Conservation (phyloP, 2,329 filamentous ascomycete species). For the Alternaria panax region DNA sequence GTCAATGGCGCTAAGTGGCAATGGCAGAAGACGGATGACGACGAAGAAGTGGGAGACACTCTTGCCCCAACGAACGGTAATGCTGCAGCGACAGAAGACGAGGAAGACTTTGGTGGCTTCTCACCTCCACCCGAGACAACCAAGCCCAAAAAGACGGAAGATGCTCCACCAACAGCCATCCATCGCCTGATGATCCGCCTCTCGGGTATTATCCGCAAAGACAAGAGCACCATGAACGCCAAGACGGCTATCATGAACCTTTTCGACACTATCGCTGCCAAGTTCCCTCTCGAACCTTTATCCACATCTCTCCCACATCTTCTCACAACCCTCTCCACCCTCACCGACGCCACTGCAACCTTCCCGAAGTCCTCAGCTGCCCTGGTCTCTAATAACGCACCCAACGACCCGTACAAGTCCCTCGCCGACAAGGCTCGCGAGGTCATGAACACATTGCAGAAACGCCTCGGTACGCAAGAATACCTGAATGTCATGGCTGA, state of each 20-base stretch:
- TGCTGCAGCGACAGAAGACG: constrained; percentile 42
- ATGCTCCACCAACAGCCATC: constrained; percentile 59
- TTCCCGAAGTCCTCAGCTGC: constrained; percentile 72
- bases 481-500: constrained; percentile 78
- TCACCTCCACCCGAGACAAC: constrained; percentile 29
- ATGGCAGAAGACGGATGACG: constrained; percentile 54
- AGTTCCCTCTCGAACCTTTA: constrained; percentile 66
- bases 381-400: constrained; percentile 61
- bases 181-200: constrained; percentile 81
- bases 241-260: constrained; percentile 80
- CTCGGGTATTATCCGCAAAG: constrained; percentile 76
- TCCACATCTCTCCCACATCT: constrained; percentile 69
- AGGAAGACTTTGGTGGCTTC: constrained; percentile 41
- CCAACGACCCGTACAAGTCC: constrained; percentile 69
- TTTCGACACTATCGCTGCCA: constrained; percentile 71
- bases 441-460: constrained; percentile 82
- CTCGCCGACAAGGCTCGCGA: constrained; percentile 77
- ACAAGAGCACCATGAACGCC: constrained; percentile 69
- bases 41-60: constrained; percentile 50
- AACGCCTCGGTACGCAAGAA: constrained; percentile 79
- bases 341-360: constrained; percentile 81
- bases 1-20: constrained; percentile 63
- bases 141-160: constrained; percentile 31
- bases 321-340: constrained; percentile 75
- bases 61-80: constrained; percentile 50